Evolutionary conservation across 2,329 filamentous ascomycete species (phyloP), one percentile per base, ranked within the genome.

Genomic region (Aspergillus glaucus): DNA sequence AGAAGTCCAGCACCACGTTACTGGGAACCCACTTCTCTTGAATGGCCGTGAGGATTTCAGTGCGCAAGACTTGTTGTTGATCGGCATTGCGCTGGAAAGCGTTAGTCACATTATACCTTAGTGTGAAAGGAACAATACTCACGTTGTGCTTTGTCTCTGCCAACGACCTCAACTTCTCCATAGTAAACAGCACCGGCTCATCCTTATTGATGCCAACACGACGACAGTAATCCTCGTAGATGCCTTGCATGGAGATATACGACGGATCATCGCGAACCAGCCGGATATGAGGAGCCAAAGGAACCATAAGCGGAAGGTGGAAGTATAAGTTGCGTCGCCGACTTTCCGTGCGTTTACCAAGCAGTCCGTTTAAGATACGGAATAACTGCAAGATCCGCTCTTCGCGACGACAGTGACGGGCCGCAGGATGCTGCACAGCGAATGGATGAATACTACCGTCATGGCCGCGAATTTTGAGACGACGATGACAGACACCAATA

Each of bases 361-460:
- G 75, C 3, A 89, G 87, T 63, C 92, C 90, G 70, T 98, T 98
- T 72, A 98, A 91, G 60, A 96, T 94, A 41, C 94, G 82, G 84
- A 98, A 98, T 10, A 99, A 79, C 69, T 99, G 93, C 55, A 96
- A 71, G 49, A 97, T 95, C 24, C 93, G 82, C 72, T 98, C 94
- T 67, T 99, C 94, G 47, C 94, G 82, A 51, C 93, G 82, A 62
- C 91, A 96, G 67, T 95, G 91, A 49, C 93, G 79, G 3, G 91
- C 89, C 2, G 93, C 91, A 3, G 93, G 94, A 66, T 97, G 92
- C 65, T 98, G 94, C 32, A 98, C 89, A 3, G 91, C 91, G 71
- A 96, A 99, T 6, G 89, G 81, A 75, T 98, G 93, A n/a, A 95
- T 76, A 64, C 91, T 97, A 57, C 94, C 93, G 70, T 99, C 94